Base-by-base conservation (phyloP, 352 stramenopile species). In the Pythium oligandrum region DNA sequence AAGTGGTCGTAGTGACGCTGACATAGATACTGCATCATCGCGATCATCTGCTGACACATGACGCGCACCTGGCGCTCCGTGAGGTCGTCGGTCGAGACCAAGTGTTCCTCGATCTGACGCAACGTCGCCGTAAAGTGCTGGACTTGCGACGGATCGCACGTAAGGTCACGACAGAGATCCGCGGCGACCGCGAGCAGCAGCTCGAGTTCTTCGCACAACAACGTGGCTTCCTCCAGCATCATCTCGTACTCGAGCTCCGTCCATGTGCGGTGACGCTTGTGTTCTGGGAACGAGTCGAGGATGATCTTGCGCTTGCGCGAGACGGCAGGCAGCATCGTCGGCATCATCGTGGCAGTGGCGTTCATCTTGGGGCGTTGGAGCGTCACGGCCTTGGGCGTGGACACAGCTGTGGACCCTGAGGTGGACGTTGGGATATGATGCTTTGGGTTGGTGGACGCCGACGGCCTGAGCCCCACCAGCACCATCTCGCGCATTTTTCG, bases 231-330 rank as follows among this genome's bases (percentile, higher is more conserved):
- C 40, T 85, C 70, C 6, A 90, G 65, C 53, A 88, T 72, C 57
- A 87, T 73, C 47, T 90, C 79, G 59, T 82, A 90, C 65, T 90
- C 76, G 43, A 90, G 62, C 55, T 90, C 79, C 1, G 72, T 81
- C 61, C 68, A 88, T 4, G 55, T 66, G 40, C 76, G 76, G 49
- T 57, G 58, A 42, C 79, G 76, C 60, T 90, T 88, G 53, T 81
- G 64, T 33, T 50, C 59, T 8, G 40, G 34, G 30, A 36, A 38
- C 57, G 57, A 31, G 48, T 50, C 34, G 39, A 52, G 44, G 44
- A 60, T 59, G 63, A 66, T 60, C 59, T 66, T 66, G 52, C 59
- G 59, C 59, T 66, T 67, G 37, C 59, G 59, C 37, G 53, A 63
- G 0, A 42, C 52, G 31, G 49, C 35, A 39, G 39, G 51, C 12